A percentile compares a stretch with the other conserved stretches of the same genome.
Conservation (phyloP, 2,329 filamentous ascomycete genomes). For the Metarhizium guizhouense region DNA sequence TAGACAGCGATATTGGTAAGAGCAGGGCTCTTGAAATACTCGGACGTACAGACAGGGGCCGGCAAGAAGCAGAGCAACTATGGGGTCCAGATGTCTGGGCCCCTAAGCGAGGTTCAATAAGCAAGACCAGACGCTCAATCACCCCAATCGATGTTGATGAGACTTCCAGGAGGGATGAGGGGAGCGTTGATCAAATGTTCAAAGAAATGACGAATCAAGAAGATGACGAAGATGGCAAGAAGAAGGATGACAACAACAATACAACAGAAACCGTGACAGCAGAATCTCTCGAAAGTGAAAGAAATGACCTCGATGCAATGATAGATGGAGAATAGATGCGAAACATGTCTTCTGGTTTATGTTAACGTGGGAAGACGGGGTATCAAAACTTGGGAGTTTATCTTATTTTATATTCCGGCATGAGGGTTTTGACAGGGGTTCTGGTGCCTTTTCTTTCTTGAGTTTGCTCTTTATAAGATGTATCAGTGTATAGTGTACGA, state of each 20-base stretch:
- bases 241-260: slow-evolving; percentile 17
- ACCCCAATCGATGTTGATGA: slow-evolving; percentile 19
- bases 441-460: neutral
- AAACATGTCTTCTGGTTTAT: neutral
- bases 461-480: neutral
- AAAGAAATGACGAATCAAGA: slow-evolving; percentile 46
- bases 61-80: slow-evolving; percentile 40
- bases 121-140: slow-evolving; percentile 16
- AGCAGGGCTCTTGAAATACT: slow-evolving; percentile 45
- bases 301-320: slow-evolving; percentile 37
- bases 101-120: slow-evolving; percentile 19
- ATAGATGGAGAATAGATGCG: slow-evolving; percentile 30
- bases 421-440: neutral
- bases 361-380: neutral
- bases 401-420: neutral
- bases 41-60: slow-evolving; percentile 38
- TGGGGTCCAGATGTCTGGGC: slow-evolving; percentile 43
- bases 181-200: slow-evolving; percentile 46
- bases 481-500: slow-evolving; percentile 1
- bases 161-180: slow-evolving; percentile 30
- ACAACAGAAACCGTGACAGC: slow-evolving; percentile 28
- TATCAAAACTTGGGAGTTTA: neutral
- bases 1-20: slow-evolving; percentile 36
- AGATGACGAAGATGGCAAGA: slow-evolving; percentile 35
- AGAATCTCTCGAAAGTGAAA: slow-evolving; percentile 34